Base-by-base conservation (phyloP, 768 basidiomycete genomes). In the Mycena sanguinolenta region DNA sequence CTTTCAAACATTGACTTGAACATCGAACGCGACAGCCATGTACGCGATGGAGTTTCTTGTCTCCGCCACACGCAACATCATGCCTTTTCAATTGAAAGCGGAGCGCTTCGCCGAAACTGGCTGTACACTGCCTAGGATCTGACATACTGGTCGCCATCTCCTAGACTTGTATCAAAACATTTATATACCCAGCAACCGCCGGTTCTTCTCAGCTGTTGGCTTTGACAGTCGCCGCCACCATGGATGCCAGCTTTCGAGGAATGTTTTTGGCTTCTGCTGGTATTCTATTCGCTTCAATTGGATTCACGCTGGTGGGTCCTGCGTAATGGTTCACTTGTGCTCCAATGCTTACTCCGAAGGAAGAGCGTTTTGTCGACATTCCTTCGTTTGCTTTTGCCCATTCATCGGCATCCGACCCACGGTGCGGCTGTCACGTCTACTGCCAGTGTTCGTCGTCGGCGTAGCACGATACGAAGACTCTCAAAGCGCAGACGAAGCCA, bases 191-290 rank as follows among this genome's bases (percentile, higher is more conserved):
- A 16, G 42, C 34, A 53, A 25, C 55, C 6, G 32, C 13, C 14
- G 23, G 13, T 42, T 39, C 39, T 36, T 9, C n/a, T 53, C 57
- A 17, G 57, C 67, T 65, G 66, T 57, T 57, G 72, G 55, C 72
- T 73, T 69, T 69, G 72, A 69, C 60, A 73, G 72, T 73, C 72
- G 64, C 65, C 58, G 68, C 63, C 61, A 38, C 71, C 64, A 73
- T 73, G 72, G 72, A 73, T n/a, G 67, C 63, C 27, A 67, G 58
- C 52, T 38, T 58, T 69, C 72, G 67, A 66, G 55, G 72, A 58
- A 54, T 60, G 44, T 42, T 73, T 61, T 66, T 63, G 27, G 58
- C 64, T 52, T 69, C 44, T 52, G 71, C 61, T 59, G 72, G 67
- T 52, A 54, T 69, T 38, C 23, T 73, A 13, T 66, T 61, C 63